These are phyloP conservation scores for Saccharomycopsis guyanensis DNA, from an alignment of 805 yeast genomes.

Conservation along the genomic window DNA sequence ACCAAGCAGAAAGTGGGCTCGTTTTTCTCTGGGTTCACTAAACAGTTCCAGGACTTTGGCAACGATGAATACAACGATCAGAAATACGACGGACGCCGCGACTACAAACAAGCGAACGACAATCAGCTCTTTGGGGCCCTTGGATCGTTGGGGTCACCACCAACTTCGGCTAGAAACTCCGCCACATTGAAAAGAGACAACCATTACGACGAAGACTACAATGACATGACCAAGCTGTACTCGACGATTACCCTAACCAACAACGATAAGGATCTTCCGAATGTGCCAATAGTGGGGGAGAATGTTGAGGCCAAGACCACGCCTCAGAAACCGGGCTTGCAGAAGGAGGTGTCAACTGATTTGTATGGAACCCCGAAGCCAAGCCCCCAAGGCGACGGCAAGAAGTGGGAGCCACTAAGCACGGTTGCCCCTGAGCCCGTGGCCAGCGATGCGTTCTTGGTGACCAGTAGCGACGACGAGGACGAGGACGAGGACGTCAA, in stretches of 20 bases:
- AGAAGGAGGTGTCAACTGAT: conserved; percentile 5
- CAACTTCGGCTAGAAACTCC: conserved; percentile 18
- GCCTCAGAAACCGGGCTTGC: background rate
- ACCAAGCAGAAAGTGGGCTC: conserved; percentile 67
- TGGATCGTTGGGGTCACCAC: conserved; percentile 21
- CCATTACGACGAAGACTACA: conserved; percentile 11
- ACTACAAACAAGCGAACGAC: background rate
- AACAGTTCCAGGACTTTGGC: conserved; percentile 33
- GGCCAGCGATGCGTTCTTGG: conserved; percentile 18
- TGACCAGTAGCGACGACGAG: conserved; percentile 22
- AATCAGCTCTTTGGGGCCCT: conserved; percentile 21
- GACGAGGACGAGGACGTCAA: conserved; percentile 20
- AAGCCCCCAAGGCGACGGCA: background rate
- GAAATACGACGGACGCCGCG: background rate
- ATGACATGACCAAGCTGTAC: background rate
- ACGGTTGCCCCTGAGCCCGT: conserved; percentile 21
- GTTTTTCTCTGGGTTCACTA: conserved; percentile 68
- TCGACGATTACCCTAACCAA: conserved; percentile 15
- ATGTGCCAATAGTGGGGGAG: conserved; percentile 10
- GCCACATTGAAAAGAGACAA: conserved; percentile 18
- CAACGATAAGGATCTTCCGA: conserved; percentile 19
- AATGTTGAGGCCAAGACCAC: background rate
- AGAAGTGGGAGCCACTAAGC: conserved; percentile 22
- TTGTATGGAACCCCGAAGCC: conserved; percentile 16
- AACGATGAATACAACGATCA: conserved; percentile 8